Evolutionary conservation across 2,329 filamentous ascomycete genomes (phyloP).

Genomic region (Fusarium anthophilum): DNA sequence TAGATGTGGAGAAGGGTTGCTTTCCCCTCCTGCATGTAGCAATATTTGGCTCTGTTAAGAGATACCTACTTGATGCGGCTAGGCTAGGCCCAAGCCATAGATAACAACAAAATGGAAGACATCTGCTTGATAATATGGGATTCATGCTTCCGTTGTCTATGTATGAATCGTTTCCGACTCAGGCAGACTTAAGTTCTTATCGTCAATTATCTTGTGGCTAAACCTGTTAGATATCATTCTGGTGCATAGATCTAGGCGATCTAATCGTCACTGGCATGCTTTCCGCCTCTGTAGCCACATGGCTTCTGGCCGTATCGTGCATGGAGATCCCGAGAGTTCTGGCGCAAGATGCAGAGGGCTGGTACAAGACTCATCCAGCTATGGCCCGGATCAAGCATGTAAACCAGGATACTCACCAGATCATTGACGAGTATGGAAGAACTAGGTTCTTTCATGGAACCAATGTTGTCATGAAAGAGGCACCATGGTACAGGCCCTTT

Average conservation of each 20-base stretch:
- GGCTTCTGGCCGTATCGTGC: background rate
- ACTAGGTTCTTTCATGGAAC: background rate
- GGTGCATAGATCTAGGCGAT: rapidly evolving
- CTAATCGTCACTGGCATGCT: rapidly evolving
- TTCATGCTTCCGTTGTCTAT: rapidly evolving
- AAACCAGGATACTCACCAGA: background rate
- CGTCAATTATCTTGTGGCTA: background rate
- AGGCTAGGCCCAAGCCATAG: background rate
- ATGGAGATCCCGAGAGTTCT: rapidly evolving
- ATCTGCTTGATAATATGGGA: rapidly evolving
- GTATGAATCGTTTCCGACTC: background rate
- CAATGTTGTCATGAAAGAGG: background rate
- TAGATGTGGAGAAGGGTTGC: background rate
- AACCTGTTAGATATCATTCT: rapidly evolving
- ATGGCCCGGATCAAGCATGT: background rate
- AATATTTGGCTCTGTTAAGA: background rate
- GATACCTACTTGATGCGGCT: background rate
- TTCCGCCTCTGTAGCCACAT: background rate
- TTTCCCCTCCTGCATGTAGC: background rate
- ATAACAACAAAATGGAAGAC: rapidly evolving
- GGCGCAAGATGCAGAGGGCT: background rate
- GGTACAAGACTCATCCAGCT: background rate
- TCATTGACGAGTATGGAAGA: background rate
- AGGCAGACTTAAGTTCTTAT: rapidly evolving
- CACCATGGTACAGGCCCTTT: background rate